Base-by-base conservation (phyloP, 179 eudicot species). In the Silene vulgaris region DNA sequence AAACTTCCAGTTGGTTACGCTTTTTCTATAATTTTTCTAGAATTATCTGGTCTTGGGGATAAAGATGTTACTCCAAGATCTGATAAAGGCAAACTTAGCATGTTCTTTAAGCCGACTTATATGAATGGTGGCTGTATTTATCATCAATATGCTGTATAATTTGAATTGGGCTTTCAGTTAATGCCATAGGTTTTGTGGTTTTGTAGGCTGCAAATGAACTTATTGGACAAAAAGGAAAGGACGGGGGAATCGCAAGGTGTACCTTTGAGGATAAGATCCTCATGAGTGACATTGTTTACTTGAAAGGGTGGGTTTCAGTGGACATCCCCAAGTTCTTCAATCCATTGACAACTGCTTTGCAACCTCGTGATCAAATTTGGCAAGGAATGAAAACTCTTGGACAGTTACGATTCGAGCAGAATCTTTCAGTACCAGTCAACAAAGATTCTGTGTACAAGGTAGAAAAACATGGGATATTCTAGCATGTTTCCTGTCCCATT, bases 191-290 rank as follows among this genome's bases (percentile, higher is more conserved):
- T 14, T 59, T 16, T 74, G 62, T 69, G 78, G 62, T 69, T 87
- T 71, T 50, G 65, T 85, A 93, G 96, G 98, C 97, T 82, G 99
- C 92, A 74, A 90, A 93, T 82, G 96, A 89, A 74, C 86, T 85
- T 82, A 80, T 93, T 69, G 97, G 93, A 77, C 88, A 89, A 79
- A 78, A 84, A 78, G 82, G 83, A 20, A 87, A 66, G 73, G 67
- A 89, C 75, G 99, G 88, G 77, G 99, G 98, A 75, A 88, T 93
- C 74, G 98, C 96, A 54, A 87, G 98, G 79, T 96, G 99, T 86
- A 96, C 97, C 57, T 96, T 96, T 84, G 99, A 96, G 87, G 99
- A 96, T 78, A 93, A 82, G 86, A 91, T 96, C 79, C 84, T 93
- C 69, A 96, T 88, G 98, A 90, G 97, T 50, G 99, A 96, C 81